Conservation (phyloP, 1,284 basidiomycete genomes). For the Ustilago cynodontis region DNA sequence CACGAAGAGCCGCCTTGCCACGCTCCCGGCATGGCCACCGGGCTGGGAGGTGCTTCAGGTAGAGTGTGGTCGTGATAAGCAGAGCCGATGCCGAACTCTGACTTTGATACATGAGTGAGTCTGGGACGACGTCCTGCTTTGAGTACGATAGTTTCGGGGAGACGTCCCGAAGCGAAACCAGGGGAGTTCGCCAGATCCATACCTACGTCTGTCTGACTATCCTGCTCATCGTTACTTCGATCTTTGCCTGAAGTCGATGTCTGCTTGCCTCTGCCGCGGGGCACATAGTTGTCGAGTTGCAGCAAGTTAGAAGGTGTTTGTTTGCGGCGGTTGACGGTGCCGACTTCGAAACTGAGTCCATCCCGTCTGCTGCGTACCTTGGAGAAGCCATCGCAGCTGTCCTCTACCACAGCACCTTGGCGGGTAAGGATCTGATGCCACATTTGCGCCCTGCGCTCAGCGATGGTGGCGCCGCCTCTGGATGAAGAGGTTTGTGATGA, state of each 20-base stretch:
- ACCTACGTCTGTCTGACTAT: not conserved
- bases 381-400: slow-evolving; percentile 25
- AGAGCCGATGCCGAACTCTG: slow-evolving; percentile 57
- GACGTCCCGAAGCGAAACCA: not conserved
- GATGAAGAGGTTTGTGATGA: slow-evolving; percentile 4
- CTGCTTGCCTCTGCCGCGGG: slow-evolving; percentile 5
- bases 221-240: not conserved
- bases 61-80: slow-evolving; percentile 30
- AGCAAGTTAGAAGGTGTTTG: slow-evolving; percentile 27
- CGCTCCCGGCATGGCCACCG: slow-evolving; percentile 67
- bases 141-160: slow-evolving; percentile 32
- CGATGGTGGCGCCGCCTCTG: slow-evolving; percentile 43
- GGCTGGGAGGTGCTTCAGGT: slow-evolving; percentile 62
- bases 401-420: slow-evolving; percentile 40
- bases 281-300: slow-evolving; percentile 21
- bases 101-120: slow-evolving; percentile 16
- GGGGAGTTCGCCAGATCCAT: not conserved
- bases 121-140: slow-evolving; percentile 33
- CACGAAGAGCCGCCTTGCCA: slow-evolving; percentile 57
- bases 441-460: slow-evolving; percentile 57
- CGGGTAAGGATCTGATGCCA: slow-evolving; percentile 32
- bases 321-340: slow-evolving; percentile 25
- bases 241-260: not conserved
- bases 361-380: slow-evolving; percentile 38
- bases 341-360: slow-evolving; percentile 47